phyloP scores from a whole-genome alignment of 768 basidiomycete genomes.

The Suillus placidus region DNA sequence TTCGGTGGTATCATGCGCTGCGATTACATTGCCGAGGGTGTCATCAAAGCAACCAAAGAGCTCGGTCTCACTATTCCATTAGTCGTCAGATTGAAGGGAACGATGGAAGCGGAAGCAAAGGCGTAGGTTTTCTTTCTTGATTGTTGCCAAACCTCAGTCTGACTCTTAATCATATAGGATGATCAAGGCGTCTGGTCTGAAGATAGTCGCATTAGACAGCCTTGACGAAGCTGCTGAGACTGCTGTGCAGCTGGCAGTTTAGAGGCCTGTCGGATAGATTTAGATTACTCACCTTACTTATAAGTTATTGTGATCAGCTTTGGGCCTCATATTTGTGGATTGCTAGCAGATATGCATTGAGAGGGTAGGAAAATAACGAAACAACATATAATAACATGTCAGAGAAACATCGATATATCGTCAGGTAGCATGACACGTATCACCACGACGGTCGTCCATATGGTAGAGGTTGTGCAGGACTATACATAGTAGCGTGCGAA shows the following conservation, averaged over 20 bases:
- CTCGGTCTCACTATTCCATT: conserved; percentile 82
- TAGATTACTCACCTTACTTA: conserved; percentile 5
- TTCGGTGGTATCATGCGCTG: conserved; percentile 99
- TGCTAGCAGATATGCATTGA: conserved; percentile 7
- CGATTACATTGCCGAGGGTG: conserved; percentile 97
- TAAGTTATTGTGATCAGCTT: conserved; percentile 2
- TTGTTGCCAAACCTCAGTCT: background rate
- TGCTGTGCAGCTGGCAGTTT: conserved; percentile 68
- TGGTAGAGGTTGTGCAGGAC: conserved; percentile 24
- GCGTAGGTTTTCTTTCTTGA: conserved; percentile 54
- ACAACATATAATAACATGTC: conserved; percentile 20
- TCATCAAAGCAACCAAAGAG: conserved; percentile 97
- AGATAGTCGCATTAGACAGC: conserved; percentile 91
- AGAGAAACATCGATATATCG: conserved; percentile 38
- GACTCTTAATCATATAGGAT: conserved; percentile 55
- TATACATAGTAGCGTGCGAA: conserved; percentile 33
- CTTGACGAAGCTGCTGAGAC: conserved; percentile 89
- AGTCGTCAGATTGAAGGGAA: conserved; percentile 94
- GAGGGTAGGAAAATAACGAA: conserved; percentile 5
- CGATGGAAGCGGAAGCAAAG: conserved; percentile 95
- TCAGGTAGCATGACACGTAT: conserved; percentile 17
- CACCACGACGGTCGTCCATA: conserved; percentile 36
- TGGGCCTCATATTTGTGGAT: no score
- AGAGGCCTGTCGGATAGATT: conserved; percentile 22
- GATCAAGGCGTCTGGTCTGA: conserved; percentile 89